Evolutionary conservation across 2,329 filamentous ascomycete species (phyloP), one percentile per base, ranked within the genome.

Genomic region (Phialophora chinensis): DNA sequence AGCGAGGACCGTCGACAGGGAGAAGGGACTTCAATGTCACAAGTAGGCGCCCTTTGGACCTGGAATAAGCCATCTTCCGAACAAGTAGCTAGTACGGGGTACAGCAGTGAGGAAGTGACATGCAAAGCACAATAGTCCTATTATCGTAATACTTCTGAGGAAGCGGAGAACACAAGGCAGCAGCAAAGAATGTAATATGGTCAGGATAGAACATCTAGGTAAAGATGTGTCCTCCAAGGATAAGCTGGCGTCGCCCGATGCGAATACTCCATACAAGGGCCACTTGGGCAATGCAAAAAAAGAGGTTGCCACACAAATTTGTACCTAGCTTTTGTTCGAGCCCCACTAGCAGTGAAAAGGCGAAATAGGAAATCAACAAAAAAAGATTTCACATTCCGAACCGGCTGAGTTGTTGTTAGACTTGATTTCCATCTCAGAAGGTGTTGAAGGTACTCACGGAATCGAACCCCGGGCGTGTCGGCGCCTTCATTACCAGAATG

Each of bases 401-500:
- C 49, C 49, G 49, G 49, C 44, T 49, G 3, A 7, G 7, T 4
- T 8, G n/a, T 20, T 49, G 44, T 49, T 49, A 49, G 44, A 20
- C 8, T n/a, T 49, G 44, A 20, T 8, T 49, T 47, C n/a, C 6
- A 47, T 20, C 4, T 8, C 12, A 20, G 12, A 12, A 3, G n/a
- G 0, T 14, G 4, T 31, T 3, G 12, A 31, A 38, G 1, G 14
- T n/a, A 58, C 31, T 42, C 3, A 42, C 35, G 38, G 38, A 58
- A 25, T 31, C 25, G 29, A 55, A 55, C 29, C 25, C 53, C 29
- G 27, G 20, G 65, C 61, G 42, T 60, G 58, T 61, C 65, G 61
- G 65, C 66, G 62, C 69, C 71, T 29, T 65, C 65, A 66, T 72
- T 65, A 25, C 77, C 7, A 20, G 23, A 4, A 56, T 62, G 60